These are phyloP conservation scores for Biscogniauxia mediterranea DNA, from an alignment of 2,329 filamentous ascomycete genomes.

Conservation along the genomic window DNA sequence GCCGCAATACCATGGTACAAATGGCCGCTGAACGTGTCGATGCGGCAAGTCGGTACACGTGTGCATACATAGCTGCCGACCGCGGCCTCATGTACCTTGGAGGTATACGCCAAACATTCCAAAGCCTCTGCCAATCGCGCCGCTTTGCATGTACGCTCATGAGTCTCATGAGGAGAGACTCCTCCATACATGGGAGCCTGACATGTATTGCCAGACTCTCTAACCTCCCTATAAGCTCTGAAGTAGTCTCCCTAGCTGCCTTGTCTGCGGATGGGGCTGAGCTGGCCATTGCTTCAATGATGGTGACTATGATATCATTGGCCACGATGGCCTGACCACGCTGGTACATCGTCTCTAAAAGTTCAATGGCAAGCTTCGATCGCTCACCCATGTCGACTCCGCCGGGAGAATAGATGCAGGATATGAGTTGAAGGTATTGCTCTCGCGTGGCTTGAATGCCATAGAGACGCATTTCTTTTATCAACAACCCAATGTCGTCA, in stretches of 20 bases:
- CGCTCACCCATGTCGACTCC: conserved; percentile 23
- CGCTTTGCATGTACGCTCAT: conserved; percentile 46
- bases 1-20: conserved; percentile 49
- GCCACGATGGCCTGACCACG: conserved; percentile 43
- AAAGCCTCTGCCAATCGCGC: conserved; percentile 55
- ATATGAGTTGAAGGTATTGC: conserved; percentile 39
- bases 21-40: conserved; percentile 40
- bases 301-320: conserved; percentile 47
- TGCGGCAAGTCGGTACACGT: conserved; percentile 51
- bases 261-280: conserved; percentile 26
- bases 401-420: conserved; percentile 35
- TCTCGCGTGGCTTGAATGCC: conserved; percentile 37
- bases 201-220: conserved; percentile 43
- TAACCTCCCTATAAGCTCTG: conserved; percentile 39
- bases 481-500: conserved; percentile 24
- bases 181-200: conserved; percentile 37
- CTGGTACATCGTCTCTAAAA: conserved; percentile 45
- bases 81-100: conserved; percentile 49
- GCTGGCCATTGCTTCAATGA: conserved; percentile 41
- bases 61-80: conserved; percentile 52
- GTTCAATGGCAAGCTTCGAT: conserved; percentile 40
- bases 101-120: conserved; percentile 58
- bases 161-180: conserved; percentile 39
- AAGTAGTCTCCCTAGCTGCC: conserved; percentile 37
- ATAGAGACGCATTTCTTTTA: conserved; percentile 40